These are phyloP conservation scores for peach (Prunus persica) DNA, from an alignment of 306 rosid genomes.

Conservation along the genomic window DNA sequence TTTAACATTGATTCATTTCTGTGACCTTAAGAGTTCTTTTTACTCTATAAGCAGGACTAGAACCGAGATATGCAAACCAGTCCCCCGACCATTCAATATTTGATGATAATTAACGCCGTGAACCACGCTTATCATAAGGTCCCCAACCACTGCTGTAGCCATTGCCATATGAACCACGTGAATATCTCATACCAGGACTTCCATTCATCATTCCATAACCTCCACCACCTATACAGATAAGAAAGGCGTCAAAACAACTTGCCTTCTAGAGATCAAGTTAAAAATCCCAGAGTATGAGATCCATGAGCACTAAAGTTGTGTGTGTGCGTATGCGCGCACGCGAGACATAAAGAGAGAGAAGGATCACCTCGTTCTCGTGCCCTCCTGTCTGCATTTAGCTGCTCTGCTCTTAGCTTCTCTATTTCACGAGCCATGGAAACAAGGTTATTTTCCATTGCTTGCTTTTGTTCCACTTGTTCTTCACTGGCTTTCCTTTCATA, in stretches of 20 bases:
- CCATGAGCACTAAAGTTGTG: background rate
- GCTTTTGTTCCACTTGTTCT: constrained; percentile 40
- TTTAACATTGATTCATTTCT: no score
- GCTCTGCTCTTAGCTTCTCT: constrained; percentile 40
- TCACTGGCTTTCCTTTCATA: constrained; percentile 43
- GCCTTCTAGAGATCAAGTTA: constrained; percentile 5
- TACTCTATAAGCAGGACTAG: background rate
- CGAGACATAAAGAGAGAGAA: constrained; percentile 10
- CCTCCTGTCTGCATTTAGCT: constrained; percentile 29
- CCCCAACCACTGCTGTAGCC: constrained; percentile 33
- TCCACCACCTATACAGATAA: constrained; percentile 32
- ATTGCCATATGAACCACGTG: constrained; percentile 27
- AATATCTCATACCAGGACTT: constrained; percentile 41
- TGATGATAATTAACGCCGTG: constrained; percentile 21
- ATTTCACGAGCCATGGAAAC: constrained; percentile 52
- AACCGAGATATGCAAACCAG: background rate
- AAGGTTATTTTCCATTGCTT: constrained; percentile 46
- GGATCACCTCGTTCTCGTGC: constrained; percentile 33
- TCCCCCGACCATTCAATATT: background rate
- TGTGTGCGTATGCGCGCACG: background rate
- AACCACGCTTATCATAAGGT: constrained; percentile 29
- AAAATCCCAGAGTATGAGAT: background rate
- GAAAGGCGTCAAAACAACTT: constrained; percentile 21
- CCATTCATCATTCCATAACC: constrained; percentile 38
- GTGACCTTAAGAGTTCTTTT: background rate